Conservation (phyloP, 495 filamentous ascomycete genomes). For the Penicilliopsis zonata region DNA sequence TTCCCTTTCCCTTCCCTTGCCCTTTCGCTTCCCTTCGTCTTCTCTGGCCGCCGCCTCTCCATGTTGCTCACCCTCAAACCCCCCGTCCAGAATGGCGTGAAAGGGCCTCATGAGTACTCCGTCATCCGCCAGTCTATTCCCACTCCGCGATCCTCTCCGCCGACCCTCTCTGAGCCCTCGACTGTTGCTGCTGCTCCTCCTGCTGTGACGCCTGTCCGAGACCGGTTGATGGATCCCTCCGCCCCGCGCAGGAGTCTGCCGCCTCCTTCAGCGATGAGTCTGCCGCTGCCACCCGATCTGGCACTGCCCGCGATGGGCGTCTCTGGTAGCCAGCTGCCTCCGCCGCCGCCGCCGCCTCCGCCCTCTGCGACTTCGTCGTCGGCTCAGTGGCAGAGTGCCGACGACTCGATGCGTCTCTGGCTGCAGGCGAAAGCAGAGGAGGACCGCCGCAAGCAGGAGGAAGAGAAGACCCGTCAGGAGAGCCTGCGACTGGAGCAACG, state of each 20-base stretch:
- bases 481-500: conserved; percentile 65
- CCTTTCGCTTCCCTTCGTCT: background rate
- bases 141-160: conserved; percentile 19
- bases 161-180: conserved; percentile 6
- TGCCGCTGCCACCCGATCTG: conserved; percentile 23
- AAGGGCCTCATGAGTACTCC: conserved; percentile 29
- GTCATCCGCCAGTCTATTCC: conserved; percentile 18
- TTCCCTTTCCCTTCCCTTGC: background rate
- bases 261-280: conserved; percentile 22
- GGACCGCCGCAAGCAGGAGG: conserved; percentile 71
- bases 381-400: conserved; percentile 63
- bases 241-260: conserved; percentile 26
- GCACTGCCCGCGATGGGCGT: conserved; percentile 26
- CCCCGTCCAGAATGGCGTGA: conserved; percentile 24
- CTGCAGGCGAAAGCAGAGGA: conserved; percentile 75
- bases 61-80: conserved; percentile 35
- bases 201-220: conserved; percentile 9
- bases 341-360: conserved; percentile 55
- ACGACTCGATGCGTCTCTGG: conserved; percentile 76
- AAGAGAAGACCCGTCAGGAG: conserved; percentile 80
- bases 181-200: conserved; percentile 8
- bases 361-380: too few relatives aligned
- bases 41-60: background rate
- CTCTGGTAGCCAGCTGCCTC: conserved; percentile 38
- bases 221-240: conserved; percentile 22